Base-by-base conservation (phyloP, 331 rosid genomes). In the Acacia pycnantha region DNA sequence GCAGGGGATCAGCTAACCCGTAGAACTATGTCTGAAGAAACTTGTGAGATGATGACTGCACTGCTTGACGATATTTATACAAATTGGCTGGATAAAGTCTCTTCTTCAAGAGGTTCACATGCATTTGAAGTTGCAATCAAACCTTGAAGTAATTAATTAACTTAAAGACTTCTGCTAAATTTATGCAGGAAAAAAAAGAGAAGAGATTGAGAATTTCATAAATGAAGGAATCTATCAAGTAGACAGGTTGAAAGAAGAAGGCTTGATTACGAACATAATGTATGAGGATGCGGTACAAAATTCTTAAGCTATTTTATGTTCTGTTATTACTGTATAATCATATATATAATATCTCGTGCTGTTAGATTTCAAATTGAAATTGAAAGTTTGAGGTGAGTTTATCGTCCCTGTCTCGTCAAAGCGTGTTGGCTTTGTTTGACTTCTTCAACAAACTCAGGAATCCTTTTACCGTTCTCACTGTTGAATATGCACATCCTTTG, bases 1-100 rank as follows among this genome's bases (percentile, higher is more conserved):
- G 97, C 97, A 9, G 98, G 94, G 47, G 99, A 95, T 94, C 97
- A 90, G 74, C 93, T 95, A 75, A 86, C 89, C 11, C 88, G 97
- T 76, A 93, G 81, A 70, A 90, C 87, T 37, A 93, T 95, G 83
- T 88, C 99, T 47, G 89, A 92, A 78, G 98, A 93, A 91, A 95
- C 89, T 80, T 88, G 91, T 84, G 97, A 90, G 93, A 95, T 92
- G 98, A 82, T 95, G 89, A 93, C 94, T 24, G 87, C 93, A 35
- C 88, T 95, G 89, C 97, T 95, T 47, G 98, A 95, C 84, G 93
- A 91, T 65, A 89, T 93, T 77, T 89, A 88, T 80, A 84, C 84
- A 88, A 90, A 91, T 87, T 95, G 98, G 97, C 89, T 93, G 87
- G 95, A 95, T 81, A 88, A 85, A 84, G 90, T 95, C 79, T 90